Evolutionary conservation across 2,329 filamentous ascomycete species (phyloP).

Genomic region (Fusarium dlaminii): DNA sequence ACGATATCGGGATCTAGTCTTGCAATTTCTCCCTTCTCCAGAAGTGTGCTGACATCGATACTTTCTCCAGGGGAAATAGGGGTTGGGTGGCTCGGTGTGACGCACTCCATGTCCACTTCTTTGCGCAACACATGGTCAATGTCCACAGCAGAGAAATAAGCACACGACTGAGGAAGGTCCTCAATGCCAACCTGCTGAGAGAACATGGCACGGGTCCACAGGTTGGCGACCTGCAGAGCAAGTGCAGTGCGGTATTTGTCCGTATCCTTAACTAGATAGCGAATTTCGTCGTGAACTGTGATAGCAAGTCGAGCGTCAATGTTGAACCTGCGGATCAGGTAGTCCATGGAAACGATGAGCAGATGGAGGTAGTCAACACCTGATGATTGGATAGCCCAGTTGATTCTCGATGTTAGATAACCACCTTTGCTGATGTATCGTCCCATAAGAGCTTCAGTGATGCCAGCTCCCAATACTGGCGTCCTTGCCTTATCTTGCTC

Average conservation of each 20-base stretch:
- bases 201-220: constrained; percentile 99
- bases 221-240: constrained; percentile 91
- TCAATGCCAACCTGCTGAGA: constrained; percentile 95
- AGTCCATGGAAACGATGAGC: constrained; percentile 93
- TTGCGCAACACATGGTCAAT: constrained; percentile 96
- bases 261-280: constrained; percentile 85
- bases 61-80: constrained; percentile 87
- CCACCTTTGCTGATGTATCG: constrained; percentile 87
- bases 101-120: constrained; percentile 97
- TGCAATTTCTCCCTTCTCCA: constrained; percentile 76
- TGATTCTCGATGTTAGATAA: constrained; percentile 96
- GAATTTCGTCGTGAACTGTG: constrained; percentile 97
- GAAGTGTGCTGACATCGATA: constrained; percentile 81
- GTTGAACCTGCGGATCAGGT: constrained; percentile 85
- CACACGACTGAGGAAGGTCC: constrained; percentile 91
- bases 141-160: constrained; percentile 95
- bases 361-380: constrained; percentile 98
- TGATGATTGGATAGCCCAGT: constrained; percentile 98
- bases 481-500: constrained; percentile 92
- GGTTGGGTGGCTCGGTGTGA: constrained; percentile 85
- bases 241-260: constrained; percentile 91
- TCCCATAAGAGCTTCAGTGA: constrained; percentile 93
- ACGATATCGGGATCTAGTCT: constrained; percentile 72
- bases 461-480: constrained; percentile 91
- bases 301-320: constrained; percentile 87